phyloP scores from a whole-genome alignment of 495 filamentous ascomycete species.

The Hypoxylon lienhwacheense region DNA sequence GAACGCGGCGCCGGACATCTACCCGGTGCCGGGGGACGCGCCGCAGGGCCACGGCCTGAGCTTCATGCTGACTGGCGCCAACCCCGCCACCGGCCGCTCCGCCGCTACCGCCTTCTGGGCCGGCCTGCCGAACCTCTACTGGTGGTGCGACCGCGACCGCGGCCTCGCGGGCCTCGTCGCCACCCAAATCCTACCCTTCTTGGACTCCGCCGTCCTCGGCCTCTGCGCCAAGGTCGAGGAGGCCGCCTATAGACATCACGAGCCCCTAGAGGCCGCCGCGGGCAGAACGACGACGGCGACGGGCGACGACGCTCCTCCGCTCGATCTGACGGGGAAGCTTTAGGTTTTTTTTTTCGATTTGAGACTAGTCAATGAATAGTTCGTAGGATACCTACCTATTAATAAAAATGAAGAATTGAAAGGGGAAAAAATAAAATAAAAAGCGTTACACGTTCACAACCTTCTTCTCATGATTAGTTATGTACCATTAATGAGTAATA shows the following conservation, averaged over 20 bases:
- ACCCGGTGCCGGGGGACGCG: slow-evolving; percentile 53
- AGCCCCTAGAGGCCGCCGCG: neutral
- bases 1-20: slow-evolving; percentile 49
- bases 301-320: too few species aligned
- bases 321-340: too few species aligned
- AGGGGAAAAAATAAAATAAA: too few species aligned
- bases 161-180: slow-evolving; percentile 61
- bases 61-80: slow-evolving; percentile 51
- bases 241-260: slow-evolving; percentile 36
- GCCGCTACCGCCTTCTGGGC: slow-evolving; percentile 56
- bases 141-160: slow-evolving; percentile 62
- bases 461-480: too few species aligned
- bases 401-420: too few species aligned
- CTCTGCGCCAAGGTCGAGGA: slow-evolving; percentile 47
- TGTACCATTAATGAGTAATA: too few species aligned
- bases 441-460: too few species aligned
- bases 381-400: too few species aligned
- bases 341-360: too few species aligned
- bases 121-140: slow-evolving; percentile 63
- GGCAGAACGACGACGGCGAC: too few species aligned
- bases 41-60: slow-evolving; percentile 64
- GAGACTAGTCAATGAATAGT: too few species aligned
- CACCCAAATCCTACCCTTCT: slow-evolving; percentile 62
- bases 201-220: slow-evolving; percentile 44
- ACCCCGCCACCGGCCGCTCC: slow-evolving; percentile 53